Conservation (phyloP, 208 protist genomes). For the Trypanosoma cruzi region DNA sequence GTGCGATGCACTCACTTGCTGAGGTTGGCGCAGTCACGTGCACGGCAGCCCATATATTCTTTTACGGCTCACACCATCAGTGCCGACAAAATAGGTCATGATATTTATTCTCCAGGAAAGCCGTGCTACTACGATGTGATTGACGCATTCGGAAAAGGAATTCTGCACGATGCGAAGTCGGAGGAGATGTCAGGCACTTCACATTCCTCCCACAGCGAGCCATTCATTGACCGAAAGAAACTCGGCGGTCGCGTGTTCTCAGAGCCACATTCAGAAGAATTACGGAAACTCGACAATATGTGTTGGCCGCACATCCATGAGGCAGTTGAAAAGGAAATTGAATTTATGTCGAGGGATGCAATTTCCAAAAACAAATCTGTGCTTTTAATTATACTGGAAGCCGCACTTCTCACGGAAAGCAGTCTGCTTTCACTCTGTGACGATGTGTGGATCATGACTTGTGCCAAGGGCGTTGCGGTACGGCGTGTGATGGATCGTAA, state of each 20-base stretch:
- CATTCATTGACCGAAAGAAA: conserved; percentile 50
- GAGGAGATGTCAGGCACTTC: neutral
- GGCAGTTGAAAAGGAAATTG: conserved; percentile 41
- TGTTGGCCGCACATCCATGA: conserved; percentile 74
- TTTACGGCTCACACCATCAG: conserved; percentile 51
- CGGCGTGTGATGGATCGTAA: conserved; percentile 54
- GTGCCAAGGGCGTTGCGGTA: conserved; percentile 40
- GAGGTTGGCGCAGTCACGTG: conserved; percentile 27
- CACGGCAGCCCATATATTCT: conserved; percentile 6
- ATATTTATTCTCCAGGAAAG: conserved; percentile 69
- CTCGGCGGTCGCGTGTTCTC: conserved; percentile 62
- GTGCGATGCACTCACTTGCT: conserved; percentile 62
- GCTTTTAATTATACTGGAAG: conserved; percentile 66
- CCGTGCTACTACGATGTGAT: conserved; percentile 66
- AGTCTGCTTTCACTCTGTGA: conserved; percentile 35
- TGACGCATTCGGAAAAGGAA: conserved; percentile 49
- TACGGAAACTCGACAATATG: conserved; percentile 58
- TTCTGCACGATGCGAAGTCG: conserved; percentile 27
- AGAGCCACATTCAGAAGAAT: conserved; percentile 30
- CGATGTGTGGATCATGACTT: conserved; percentile 77
- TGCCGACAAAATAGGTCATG: conserved; percentile 68
- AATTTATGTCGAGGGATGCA: conserved; percentile 1
- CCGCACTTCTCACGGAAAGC: conserved; percentile 73
- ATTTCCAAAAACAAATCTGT: conserved; percentile 18
- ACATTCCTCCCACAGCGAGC: neutral